Evolutionary conservation across 805 yeast species (phyloP), one percentile per base, ranked within the genome.

Genomic region (Saitoella complicata): DNA sequence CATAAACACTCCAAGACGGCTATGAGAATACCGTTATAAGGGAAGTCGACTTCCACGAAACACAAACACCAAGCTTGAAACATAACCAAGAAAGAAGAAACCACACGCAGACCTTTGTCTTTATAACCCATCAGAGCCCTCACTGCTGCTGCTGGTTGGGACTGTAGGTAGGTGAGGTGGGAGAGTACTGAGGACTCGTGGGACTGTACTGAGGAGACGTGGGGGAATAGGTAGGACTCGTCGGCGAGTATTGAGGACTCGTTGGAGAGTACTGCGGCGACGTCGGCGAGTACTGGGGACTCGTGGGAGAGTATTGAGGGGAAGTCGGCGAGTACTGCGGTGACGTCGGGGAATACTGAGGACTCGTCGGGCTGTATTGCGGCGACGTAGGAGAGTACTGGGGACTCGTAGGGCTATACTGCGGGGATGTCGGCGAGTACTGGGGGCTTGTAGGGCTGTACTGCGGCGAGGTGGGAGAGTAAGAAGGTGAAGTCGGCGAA

Each of bases 351-450:
- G 74, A 65, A 55, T 76, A 77, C 1, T 60, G 48, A 53, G 91
- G 88, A 5, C 83, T 75, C 1, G 91, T 81, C 41, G 94, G 94
- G 1, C 79, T 70, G 61, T 84, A 84, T 1, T 65, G 53, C 48
- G 95, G 96, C 0, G 81, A 74, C 0, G 91, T 81, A 42, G 93
- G 93, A 2, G 78, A 70, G 59, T 84, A 86, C 7, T 69, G 58
- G 54, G 94, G 94, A 0, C 87, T 77, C 0, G 94, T 81, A 50
- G 94, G 93, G 0, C 80, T 71, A 55, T 78, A 79, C 10, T 63
- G 54, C 49, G 87, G 86, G 4, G 78, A 70, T 0, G 87, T 77
- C 38, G 87, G 83, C 0, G 73, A 65, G 59, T 76, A 77, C 2
- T 61, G 50, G 53, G 83, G 82, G 1, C 78, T 71, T 0, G 80